Base-by-base conservation (phyloP, 1,139 yeast genomes). In the Hyphopichia pseudoburtonii region DNA sequence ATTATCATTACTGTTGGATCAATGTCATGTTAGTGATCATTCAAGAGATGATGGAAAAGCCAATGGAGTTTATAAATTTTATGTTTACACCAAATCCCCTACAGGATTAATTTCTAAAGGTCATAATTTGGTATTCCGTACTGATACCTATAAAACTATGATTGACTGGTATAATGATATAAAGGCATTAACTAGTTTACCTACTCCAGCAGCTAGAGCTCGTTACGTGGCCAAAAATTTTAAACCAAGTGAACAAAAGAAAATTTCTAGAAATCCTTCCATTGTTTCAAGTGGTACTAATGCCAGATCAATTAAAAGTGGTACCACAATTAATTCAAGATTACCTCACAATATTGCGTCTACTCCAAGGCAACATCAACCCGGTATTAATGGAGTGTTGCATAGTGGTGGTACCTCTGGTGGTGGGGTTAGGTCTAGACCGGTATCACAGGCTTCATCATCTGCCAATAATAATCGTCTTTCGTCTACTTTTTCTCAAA, bases 121-220 rank as follows among this genome's bases (percentile, higher is more conserved):
- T 36, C 97, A 90, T 63, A 89, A 88, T 53, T 89, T 94, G 88
- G 95, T 89, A 9, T 90, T 92, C 66, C 75, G 96, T 51, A 83
- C 95, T 17, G 90, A 86, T 53, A 77, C 84, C 32, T 85, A 85
- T 52, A 83, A 80, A 33, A 67, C 76, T 34, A 85, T 89, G 90
- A 79, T 84, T 53, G 77, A 73, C 19, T 92, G 98, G 98, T 87
- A 78, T 59, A 76, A 77, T 45, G 95, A 86, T 55, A 71, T 90
- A 46, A 80, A 80, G 52, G 70, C 70, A 30, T 68, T 88, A 51
- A 85, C 88, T 7, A 62, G 68, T 26, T 66, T 83, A 48, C 68
- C 80, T 14, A 72, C 76, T 4, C 82, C 87, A 3, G 59, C 74
- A 7, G 67, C 80, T 10, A 66, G 88, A 46, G 57, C 64, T 17